Evolutionary conservation across 306 rosid species (phyloP), one percentile per base, ranked within the genome.

Genomic region (Herpetospermum pedunculosum): DNA sequence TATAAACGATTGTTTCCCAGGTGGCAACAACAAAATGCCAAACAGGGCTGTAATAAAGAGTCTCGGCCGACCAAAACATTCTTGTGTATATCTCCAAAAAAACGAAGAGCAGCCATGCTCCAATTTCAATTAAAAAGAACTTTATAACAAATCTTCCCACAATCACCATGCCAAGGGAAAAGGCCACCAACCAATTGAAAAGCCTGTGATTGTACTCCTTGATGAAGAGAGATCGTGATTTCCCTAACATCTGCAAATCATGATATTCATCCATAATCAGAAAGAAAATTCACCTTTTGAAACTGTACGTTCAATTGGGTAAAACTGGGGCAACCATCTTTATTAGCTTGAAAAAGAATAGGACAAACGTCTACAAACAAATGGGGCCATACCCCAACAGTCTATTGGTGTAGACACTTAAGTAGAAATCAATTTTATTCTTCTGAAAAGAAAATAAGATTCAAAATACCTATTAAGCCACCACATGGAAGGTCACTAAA

Each of bases 101-200:
- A 83, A 94, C 87, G 58, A 94, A 94, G 78, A 94, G 94, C 44
- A 85, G 57, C 98, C 98, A 94, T 9, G 92, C 97, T 77, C 92
- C 97, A 41, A 94, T 82, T 85, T 94, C 97, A 23, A 94, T 75
- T 85, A 94, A 78, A 54, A 91, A 64, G 80, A 89, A 91, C 82
- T 91, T 91, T 62, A 91, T 74, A 63, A 94, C 64, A 74, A 94
- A 91, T 78, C 98, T 91, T 55, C 98, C 97, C 53, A 94, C 83
- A 47, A 87, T 96, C 50, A 94, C 97, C 97, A 91, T 89, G 70
- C 82, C 86, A 59, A 94, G 89, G 41, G 98, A 89, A 86, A 91
- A 94, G 73, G 90, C 88, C 80, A 94, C 98, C 95, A 91, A 75
- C 98, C 98, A 91, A 88, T 89, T 94, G 86, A 91, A 94, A 78